Base-by-base conservation (phyloP, 176 grass and related monocot genomes). In the Eragrostis curvula region DNA sequence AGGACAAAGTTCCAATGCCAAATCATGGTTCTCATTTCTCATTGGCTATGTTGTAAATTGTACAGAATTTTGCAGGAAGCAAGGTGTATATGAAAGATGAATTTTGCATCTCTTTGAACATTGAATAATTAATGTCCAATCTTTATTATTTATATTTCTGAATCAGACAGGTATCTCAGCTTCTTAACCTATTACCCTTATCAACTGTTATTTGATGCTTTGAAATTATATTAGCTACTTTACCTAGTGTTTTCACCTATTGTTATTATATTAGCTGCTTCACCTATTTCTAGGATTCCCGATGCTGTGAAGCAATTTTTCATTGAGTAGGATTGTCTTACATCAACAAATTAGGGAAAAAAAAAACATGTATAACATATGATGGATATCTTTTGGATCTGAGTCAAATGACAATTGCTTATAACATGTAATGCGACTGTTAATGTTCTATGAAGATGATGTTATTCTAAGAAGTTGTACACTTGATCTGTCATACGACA, bases 401-500 rank as follows among this genome's bases (percentile, higher is more conserved):
- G 52, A 21, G 0, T 12, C 8, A 5, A 45, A 53, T 61, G 52
- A 5, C 5, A 12, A 17, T 67, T 61, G 42, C 8, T 36, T 52
- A 0, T 44, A 20, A 53, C 12, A 4, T 70, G 18, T 10, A 53
- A 32, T 27, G 16, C 0, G 39, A 5, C 7, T 20, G 3, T 20
- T 24, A 29, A 15, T 57, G 46, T 42, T 69, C 32, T 71, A 78
- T 10, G 66, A 66, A 12, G 11, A 67, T 18, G 40, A 21, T 17
- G 76, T 71, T 79, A 96, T 24, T 71, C 57, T 75, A 82, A 96
- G 90, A 79, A 96, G 93, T 70, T 87, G 93, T 6, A 99, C 91
- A 23, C 79, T 93, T 9, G 83, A 94, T 85, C 85, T 75, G 24
- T 99, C 93, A 41, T 96, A 96, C 9, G 93, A 94, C 7, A 81